Conservation (phyloP, 345 rosid species). For the Rhodamnia argentea region DNA sequence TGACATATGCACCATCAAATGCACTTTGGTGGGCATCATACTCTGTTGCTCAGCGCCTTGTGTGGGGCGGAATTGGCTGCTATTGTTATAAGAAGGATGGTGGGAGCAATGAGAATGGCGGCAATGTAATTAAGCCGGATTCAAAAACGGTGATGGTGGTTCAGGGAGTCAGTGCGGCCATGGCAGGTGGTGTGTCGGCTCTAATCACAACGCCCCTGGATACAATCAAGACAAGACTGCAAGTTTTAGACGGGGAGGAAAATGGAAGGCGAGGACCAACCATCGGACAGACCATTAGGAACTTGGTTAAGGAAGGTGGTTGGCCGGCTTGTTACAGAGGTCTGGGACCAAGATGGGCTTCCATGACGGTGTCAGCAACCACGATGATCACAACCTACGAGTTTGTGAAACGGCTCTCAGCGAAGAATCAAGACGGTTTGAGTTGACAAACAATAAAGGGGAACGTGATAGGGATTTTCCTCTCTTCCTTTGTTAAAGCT, state of each 20-base stretch:
- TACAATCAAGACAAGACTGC: constrained; percentile 89
- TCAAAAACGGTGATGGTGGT: constrained; percentile 69
- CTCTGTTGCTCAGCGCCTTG: constrained; percentile 48
- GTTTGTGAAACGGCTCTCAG: constrained; percentile 80
- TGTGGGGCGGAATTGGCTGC: constrained; percentile 57
- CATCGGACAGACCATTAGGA: constrained; percentile 59
- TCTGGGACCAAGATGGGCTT: constrained; percentile 86
- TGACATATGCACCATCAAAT: constrained; percentile 86
- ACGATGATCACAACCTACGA: constrained; percentile 97
- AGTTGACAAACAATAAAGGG: constrained; percentile 1
- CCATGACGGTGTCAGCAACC: constrained; percentile 92
- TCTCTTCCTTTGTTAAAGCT: not conserved
- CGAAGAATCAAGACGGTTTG: constrained; percentile 55
- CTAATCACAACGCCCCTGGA: constrained; percentile 90
- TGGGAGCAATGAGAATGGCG: constrained; percentile 5
- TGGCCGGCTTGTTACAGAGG: constrained; percentile 94
- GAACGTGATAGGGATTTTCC: not conserved
- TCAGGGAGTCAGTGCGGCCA: constrained; percentile 90
- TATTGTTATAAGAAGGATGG: constrained; percentile 36
- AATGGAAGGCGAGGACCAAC: constrained; percentile 65
- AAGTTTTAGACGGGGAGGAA: constrained; percentile 73
- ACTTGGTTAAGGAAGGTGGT: constrained; percentile 81
- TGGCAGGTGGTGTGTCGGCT: constrained; percentile 94
- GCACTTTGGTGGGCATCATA: constrained; percentile 91
- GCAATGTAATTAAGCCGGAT: constrained; percentile 41